These are phyloP conservation scores for Starmerella asiatica DNA, from an alignment of 805 yeast species.

Conservation along the genomic window DNA sequence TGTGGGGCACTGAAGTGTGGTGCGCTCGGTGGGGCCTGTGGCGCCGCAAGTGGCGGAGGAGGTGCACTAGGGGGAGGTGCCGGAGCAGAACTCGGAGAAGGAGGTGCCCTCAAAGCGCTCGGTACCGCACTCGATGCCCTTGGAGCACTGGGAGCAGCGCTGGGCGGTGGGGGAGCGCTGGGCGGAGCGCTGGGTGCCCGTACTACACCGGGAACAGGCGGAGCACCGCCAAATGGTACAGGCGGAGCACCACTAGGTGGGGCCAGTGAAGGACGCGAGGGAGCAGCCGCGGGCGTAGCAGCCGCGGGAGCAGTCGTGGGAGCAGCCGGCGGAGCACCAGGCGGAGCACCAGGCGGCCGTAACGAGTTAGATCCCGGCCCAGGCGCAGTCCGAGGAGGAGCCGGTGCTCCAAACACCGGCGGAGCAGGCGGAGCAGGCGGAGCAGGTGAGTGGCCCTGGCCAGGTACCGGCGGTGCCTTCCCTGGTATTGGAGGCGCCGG, in stretches of 20 bases:
- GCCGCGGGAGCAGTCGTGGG: slow-evolving; percentile 6
- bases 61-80: slow-evolving; percentile 12
- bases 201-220: slow-evolving; percentile 5
- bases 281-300: slow-evolving; percentile 2
- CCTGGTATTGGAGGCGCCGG: slow-evolving; percentile 14
- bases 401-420: too few species aligned
- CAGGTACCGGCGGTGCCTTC: background rate
- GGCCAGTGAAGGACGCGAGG: slow-evolving; percentile 21
- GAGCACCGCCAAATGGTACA: slow-evolving; percentile 10
- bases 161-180: background rate
- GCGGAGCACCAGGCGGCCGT: slow-evolving; percentile 4
- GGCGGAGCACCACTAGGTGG: slow-evolving; percentile 20
- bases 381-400: too few species aligned
- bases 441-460: background rate
- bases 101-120: slow-evolving; percentile 20
- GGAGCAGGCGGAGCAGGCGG: background rate
- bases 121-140: slow-evolving; percentile 7
- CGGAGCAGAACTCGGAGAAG: slow-evolving; percentile 21
- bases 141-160: slow-evolving; percentile 12
- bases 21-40: slow-evolving; percentile 16
- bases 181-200: slow-evolving; percentile 5
- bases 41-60: slow-evolving; percentile 13
- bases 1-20: slow-evolving; percentile 22
- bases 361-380: slow-evolving; percentile 2
- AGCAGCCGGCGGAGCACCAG: slow-evolving; percentile 10